A percentile compares a stretch with the other conserved stretches of the same genome.
Evolutionary conservation across 2,329 filamentous ascomycete genomes (phyloP).

Genomic region (Graphilbum fragrans): DNA sequence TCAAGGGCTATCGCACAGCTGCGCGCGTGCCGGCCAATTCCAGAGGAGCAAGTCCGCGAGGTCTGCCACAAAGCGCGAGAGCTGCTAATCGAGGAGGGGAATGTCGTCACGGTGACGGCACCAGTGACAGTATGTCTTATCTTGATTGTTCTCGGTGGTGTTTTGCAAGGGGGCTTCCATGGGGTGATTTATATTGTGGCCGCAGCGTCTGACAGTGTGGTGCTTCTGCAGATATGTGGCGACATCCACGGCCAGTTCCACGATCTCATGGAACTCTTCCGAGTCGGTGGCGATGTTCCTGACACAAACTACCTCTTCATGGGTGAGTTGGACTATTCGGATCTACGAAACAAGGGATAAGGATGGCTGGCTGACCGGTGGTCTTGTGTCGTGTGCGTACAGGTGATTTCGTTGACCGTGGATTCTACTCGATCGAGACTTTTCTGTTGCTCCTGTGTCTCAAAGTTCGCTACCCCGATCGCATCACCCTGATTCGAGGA

Average conservation of each 20-base stretch:
- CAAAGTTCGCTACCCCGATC: conserved; percentile 94
- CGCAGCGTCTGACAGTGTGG: no score
- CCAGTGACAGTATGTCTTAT: conserved; percentile 60
- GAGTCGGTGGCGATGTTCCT: conserved; percentile 84
- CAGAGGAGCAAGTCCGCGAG: conserved; percentile 89
- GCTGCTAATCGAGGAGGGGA: conserved; percentile 92
- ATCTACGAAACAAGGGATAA: no score
- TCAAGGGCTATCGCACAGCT: conserved; percentile 94
- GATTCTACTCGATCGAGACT: conserved; percentile 95
- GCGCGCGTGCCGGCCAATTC: conserved; percentile 90
- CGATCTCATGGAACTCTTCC: conserved; percentile 91
- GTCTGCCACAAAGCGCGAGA: conserved; percentile 95
- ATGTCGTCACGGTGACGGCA: conserved; percentile 89
- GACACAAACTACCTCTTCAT: conserved; percentile 97
- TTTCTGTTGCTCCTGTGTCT: conserved; percentile 91
- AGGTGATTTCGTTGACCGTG: conserved; percentile 95
- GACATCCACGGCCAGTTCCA: conserved; percentile 97
- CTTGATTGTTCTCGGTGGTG: not conserved
- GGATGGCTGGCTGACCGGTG: no score
- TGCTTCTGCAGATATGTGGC: conserved; percentile 61
- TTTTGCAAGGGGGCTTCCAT: not conserved
- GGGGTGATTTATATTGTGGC: not conserved
- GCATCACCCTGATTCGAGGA: conserved; percentile 89
- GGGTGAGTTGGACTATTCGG: no score
- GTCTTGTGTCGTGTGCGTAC: no score